These are phyloP conservation scores for Daedalea quercina DNA, from an alignment of 768 basidiomycete species.

Conservation along the genomic window DNA sequence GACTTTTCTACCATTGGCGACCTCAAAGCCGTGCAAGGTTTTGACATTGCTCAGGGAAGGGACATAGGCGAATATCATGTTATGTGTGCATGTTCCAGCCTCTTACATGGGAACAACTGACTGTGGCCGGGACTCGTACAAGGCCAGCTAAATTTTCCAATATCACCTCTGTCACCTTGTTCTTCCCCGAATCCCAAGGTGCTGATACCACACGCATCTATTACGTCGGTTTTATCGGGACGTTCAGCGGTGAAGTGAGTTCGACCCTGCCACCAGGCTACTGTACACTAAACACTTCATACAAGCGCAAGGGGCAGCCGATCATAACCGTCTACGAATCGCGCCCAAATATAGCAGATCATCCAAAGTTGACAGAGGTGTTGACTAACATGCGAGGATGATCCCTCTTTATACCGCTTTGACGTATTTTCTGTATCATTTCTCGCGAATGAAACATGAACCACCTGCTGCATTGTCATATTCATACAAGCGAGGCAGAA, in stretches of 20 bases:
- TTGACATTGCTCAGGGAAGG: constrained; percentile 59
- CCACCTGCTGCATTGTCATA: no score
- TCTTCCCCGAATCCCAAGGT: constrained; percentile 75
- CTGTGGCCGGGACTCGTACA: neutral
- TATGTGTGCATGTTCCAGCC: constrained; percentile 43
- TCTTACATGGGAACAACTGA: neutral
- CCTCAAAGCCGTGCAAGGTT: constrained; percentile 61
- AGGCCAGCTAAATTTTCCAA: constrained; percentile 87
- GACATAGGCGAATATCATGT: constrained; percentile 84
- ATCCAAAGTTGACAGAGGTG: constrained; percentile 53
- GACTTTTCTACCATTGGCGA: constrained; percentile 75
- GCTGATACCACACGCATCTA: constrained; percentile 73
- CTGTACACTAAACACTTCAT: neutral
- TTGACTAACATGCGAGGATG: neutral
- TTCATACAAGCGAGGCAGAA: neutral
- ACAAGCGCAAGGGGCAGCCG: constrained; percentile 68
- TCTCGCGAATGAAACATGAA: no score
- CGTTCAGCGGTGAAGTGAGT: constrained; percentile 60
- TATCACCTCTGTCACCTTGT: constrained; percentile 73
- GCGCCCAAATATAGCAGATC: constrained; percentile 83
- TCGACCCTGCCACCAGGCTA: neutral
- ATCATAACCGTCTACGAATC: constrained; percentile 85
- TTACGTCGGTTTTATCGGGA: constrained; percentile 81
- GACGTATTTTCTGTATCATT: no score
- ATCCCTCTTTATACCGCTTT: no score